phyloP scores from a whole-genome alignment of 2,329 filamentous ascomycete genomes.

The Sphaerulina musiva region DNA sequence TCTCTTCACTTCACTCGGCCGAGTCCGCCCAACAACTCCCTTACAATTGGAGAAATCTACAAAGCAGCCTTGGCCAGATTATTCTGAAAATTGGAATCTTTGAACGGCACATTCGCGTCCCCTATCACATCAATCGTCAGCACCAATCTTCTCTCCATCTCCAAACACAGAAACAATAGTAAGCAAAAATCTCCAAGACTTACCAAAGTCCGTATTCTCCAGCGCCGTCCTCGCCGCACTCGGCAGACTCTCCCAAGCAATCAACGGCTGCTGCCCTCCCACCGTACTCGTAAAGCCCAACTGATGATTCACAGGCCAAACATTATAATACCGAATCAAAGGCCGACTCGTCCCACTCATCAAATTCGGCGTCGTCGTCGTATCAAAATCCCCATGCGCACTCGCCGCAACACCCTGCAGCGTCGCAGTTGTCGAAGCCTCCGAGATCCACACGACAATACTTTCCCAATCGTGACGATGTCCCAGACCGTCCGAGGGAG shows the following conservation, averaged over 20 bases:
- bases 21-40: neutral
- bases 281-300: constrained; percentile 38
- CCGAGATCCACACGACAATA: constrained; percentile 48
- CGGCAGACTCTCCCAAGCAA: constrained; percentile 48
- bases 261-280: constrained; percentile 35
- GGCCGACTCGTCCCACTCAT: constrained; percentile 37
- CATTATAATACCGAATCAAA: constrained; percentile 45
- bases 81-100: constrained; percentile 41
- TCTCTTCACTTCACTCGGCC: neutral
- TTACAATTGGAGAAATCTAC: neutral
- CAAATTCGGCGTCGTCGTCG: constrained; percentile 39
- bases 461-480: constrained; percentile 54
- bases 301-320: constrained; percentile 45
- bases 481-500: constrained; percentile 39
- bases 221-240: constrained; percentile 39
- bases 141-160: neutral
- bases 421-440: constrained; percentile 36
- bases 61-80: constrained; percentile 36
- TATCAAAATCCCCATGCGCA: constrained; percentile 47
- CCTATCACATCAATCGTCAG: constrained; percentile 5
- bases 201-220: constrained; percentile 43
- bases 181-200: neutral
- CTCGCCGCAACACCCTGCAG: constrained; percentile 48
- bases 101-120: constrained; percentile 44
- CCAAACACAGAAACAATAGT: neutral